Conservation (phyloP, 139 green algal genomes). For the Chlorella sorokiniana region DNA sequence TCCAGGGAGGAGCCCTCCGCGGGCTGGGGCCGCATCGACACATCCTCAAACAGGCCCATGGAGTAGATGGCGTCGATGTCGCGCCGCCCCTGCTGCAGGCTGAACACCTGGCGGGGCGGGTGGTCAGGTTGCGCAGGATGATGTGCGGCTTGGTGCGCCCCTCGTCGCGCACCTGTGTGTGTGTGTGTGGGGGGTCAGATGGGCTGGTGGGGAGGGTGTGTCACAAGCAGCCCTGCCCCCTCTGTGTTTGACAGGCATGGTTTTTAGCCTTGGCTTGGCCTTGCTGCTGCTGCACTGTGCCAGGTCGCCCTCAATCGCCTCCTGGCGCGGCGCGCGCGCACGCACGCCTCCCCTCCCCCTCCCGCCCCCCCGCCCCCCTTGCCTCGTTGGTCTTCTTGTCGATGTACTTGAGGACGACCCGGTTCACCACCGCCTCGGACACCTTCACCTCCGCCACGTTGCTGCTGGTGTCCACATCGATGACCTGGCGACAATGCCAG, state of each 20-base stretch:
- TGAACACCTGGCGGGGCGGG: constrained; percentile 81
- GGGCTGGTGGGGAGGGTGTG: not conserved
- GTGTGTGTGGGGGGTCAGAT: not conserved
- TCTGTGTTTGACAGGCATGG: too few species aligned
- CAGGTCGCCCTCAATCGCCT: too few species aligned
- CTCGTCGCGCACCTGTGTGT: constrained; percentile 49
- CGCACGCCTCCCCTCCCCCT: not conserved
- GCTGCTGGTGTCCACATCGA: constrained; percentile 55
- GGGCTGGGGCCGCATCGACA: constrained; percentile 85
- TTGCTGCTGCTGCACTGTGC: too few species aligned
- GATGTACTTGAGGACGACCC: constrained; percentile 76
- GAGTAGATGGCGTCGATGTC: constrained; percentile 92
- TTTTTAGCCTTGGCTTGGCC: too few species aligned
- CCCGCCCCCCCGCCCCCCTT: not conserved
- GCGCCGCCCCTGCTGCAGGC: constrained; percentile 65
- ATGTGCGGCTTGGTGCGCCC: constrained; percentile 79
- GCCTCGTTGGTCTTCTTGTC: constrained; percentile 77
- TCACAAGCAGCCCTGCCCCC: too few species aligned
- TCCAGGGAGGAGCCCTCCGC: constrained; percentile 56
- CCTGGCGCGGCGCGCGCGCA: not conserved
- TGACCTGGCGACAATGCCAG: constrained; percentile 50
- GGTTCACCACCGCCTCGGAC: constrained; percentile 77
- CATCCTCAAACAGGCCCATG: constrained; percentile 95
- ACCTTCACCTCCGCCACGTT: constrained; percentile 56
- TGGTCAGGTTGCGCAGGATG: constrained; percentile 82